Percentiles rank a stretch among this genome's conserved stretches.
These are phyloP conservation scores for Microglena sp. DNA, from an alignment of 139 green algal species.

Conservation along the genomic window DNA sequence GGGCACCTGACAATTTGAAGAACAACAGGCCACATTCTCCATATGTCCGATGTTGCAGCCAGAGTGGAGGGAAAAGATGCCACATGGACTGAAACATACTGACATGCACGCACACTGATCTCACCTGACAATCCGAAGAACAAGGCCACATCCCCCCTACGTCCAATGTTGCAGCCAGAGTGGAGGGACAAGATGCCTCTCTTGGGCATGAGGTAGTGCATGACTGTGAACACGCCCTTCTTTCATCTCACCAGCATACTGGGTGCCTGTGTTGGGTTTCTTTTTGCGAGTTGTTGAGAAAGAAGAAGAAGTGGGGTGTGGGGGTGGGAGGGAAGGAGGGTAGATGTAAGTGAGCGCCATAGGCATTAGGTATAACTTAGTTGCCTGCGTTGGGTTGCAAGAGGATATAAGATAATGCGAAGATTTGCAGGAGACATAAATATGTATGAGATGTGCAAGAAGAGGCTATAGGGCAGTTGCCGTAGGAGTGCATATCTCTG, in stretches of 20 bases:
- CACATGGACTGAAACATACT: no score
- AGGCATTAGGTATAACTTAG: no score
- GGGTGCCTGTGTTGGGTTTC: constrained; percentile 76
- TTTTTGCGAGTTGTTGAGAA: no score
- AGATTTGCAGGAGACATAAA: no score
- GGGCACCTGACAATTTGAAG: constrained; percentile 72
- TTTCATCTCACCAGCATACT: constrained; percentile 95
- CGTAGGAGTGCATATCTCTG: no score
- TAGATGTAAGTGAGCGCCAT: no score
- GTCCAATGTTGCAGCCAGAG: constrained; percentile 78
- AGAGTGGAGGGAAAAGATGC: no score
- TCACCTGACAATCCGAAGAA: constrained; percentile 79
- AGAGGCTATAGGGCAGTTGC: no score
- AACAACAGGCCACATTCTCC: constrained; percentile 70
- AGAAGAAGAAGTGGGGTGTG: background rate
- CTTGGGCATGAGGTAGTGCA: constrained; percentile 88
- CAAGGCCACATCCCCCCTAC: constrained; percentile 53
- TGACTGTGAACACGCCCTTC: constrained; percentile 44
- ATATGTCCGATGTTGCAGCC: constrained; percentile 50
- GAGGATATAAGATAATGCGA: no score
- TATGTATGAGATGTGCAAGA: no score
- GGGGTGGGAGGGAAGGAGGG: background rate
- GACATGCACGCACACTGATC: no score
- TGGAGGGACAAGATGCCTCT: constrained; percentile 77
- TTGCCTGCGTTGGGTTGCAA: no score